Evolutionary conservation across 345 rosid species (phyloP).

Genomic region (Melaleuca alternifolia): DNA sequence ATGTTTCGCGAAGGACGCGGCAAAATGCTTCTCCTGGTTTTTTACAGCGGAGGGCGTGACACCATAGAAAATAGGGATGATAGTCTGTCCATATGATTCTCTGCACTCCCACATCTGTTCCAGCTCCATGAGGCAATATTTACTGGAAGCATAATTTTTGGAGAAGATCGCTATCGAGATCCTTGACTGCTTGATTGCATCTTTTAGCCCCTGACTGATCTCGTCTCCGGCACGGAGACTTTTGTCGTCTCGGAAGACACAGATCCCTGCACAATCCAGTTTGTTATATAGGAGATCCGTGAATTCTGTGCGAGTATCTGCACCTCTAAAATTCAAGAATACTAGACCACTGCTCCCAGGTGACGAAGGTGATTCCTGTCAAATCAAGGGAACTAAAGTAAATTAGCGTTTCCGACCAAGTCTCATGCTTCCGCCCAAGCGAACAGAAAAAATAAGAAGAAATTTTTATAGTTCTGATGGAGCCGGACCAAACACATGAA

Average conservation of each 20-base stretch:
- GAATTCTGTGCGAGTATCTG: not conserved
- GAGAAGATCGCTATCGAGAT: not conserved
- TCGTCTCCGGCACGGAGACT: not conserved
- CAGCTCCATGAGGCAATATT: not conserved
- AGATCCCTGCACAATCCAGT: not conserved
- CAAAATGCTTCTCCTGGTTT: not conserved
- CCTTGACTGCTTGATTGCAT: not conserved
- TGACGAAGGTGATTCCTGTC: too few species aligned
- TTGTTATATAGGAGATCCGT: not conserved
- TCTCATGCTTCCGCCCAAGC: too few species aligned
- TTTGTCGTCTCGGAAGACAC: not conserved
- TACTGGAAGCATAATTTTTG: too few species aligned
- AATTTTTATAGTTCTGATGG: too few species aligned
- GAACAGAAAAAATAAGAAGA: too few species aligned
- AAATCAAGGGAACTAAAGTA: too few species aligned
- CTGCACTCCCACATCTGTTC: not conserved
- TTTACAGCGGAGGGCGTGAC: not conserved
- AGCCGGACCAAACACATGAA: too few species aligned
- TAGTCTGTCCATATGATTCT: not conserved
- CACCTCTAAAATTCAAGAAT: not conserved
- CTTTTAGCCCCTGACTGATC: not conserved
- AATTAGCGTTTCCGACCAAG: too few species aligned
- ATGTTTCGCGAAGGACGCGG: not conserved
- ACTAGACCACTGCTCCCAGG: not conserved
- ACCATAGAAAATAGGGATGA: not conserved